Base-by-base conservation (phyloP, 2,329 filamentous ascomycete genomes). In the Domatiomyces catenatus region DNA sequence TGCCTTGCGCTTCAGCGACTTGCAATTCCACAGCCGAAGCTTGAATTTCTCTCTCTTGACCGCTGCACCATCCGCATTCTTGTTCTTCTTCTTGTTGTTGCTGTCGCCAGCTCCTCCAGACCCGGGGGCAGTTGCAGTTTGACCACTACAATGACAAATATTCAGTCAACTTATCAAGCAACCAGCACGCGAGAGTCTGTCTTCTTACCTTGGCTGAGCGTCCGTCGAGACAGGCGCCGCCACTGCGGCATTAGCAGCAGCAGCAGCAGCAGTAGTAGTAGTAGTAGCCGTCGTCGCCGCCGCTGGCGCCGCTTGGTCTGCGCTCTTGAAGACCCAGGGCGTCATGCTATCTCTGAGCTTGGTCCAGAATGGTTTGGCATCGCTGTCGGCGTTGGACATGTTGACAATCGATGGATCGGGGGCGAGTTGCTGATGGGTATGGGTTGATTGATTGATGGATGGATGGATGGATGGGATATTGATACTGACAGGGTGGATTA, bases 261-360 rank as follows among this genome's bases (percentile, higher is more conserved):
- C 77, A 67, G 80, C 78, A 50, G 62, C 64, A 50, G 69, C 69
- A 58, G 75, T 74, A 56, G 75, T 79, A 61, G 75, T 44, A 49
- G 64, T 63, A 65, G 81, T 77, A 64, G 73, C 74, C 54, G 73
- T 56, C 71, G n/a, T n/a, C n/a, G n/a, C n/a, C n/a, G n/a, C n/a
- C n/a, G n/a, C n/a, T n/a, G n/a, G n/a, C n/a, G n/a, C n/a, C n/a
- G 78, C 77, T 56, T 77, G 67, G 60, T 71, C 67, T 58, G 75
- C 79, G 56, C 75, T 79, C 70, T 81, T 81, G 66, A 71, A 64
- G 62, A 70, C 70, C 64, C 80, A 71, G 53, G 78, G 77, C 60
- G 71, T 76, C 50, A 76, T 56, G 60, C 72, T 67, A 71, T 80
- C 75, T 62, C 68, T 66, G 54, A 71, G 66, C 74, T 79, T 75